Percentiles rank a stretch among this genome's conserved stretches.
Conservation (phyloP, 148 eudicot genomes). For the Dysphania ambrosioides region DNA sequence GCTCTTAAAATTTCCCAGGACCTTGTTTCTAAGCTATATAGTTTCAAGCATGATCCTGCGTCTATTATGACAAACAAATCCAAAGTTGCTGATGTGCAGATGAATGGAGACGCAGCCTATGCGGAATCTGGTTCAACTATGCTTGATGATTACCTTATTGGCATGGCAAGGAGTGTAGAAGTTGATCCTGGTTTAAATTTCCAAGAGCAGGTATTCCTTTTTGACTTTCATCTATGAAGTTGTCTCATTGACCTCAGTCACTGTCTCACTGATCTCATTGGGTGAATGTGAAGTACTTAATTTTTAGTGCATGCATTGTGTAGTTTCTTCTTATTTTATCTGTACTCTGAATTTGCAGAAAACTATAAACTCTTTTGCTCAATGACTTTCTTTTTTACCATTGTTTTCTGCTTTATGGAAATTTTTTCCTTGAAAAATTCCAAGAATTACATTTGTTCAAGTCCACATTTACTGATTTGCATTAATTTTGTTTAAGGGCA, state of each 20-base stretch:
- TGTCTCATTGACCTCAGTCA: not conserved
- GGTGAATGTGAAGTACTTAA: not conserved
- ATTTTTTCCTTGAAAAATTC: no score
- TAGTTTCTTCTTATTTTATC: not conserved
- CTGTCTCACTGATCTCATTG: not conserved
- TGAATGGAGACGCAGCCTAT: slow-evolving; percentile 45
- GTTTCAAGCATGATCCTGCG: slow-evolving; percentile 57
- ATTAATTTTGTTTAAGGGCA: no score
- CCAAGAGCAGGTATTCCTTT: slow-evolving; percentile 79
- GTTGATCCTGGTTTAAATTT: slow-evolving; percentile 63
- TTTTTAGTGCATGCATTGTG: not conserved
- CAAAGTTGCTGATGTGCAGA: slow-evolving; percentile 41
- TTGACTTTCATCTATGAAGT: not conserved
- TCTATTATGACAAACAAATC: slow-evolving; percentile 41
- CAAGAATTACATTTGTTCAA: no score
- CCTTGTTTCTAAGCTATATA: slow-evolving; percentile 67
- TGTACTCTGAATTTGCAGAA: not conserved
- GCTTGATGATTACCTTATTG: slow-evolving; percentile 43
- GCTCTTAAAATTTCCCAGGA: slow-evolving; percentile 66
- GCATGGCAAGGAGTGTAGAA: slow-evolving; percentile 45
- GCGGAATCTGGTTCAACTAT: slow-evolving; percentile 48
- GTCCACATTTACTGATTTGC: no score
- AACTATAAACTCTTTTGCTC: not conserved
- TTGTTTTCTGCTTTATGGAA: no score
- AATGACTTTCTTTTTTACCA: not conserved